Evolutionary conservation across 2,329 filamentous ascomycete species (phyloP).

Genomic region (Colletotrichum magnum): DNA sequence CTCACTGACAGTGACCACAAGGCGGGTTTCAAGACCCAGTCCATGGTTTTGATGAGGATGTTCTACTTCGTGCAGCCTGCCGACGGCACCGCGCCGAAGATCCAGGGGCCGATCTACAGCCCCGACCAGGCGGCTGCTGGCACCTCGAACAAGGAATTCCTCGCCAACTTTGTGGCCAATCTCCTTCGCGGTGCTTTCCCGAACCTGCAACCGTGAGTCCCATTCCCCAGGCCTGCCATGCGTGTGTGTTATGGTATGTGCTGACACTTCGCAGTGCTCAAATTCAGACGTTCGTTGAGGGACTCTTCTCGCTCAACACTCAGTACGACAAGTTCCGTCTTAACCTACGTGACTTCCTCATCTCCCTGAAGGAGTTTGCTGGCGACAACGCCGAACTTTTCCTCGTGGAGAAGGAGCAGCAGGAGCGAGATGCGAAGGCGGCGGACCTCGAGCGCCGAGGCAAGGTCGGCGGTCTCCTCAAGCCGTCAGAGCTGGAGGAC

Average conservation of each 20-base stretch:
- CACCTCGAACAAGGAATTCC: slow-evolving; percentile 91
- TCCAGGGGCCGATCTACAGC: slow-evolving; percentile 91
- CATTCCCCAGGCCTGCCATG: neutral
- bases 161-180: slow-evolving; percentile 88
- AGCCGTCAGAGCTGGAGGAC: slow-evolving; percentile 96
- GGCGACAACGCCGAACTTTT: slow-evolving; percentile 96
- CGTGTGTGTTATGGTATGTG: too few species aligned
- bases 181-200: slow-evolving; percentile 92
- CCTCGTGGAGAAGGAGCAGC: slow-evolving; percentile 94
- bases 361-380: slow-evolving; percentile 96
- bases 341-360: slow-evolving; percentile 95
- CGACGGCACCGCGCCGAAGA: slow-evolving; percentile 80
- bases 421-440: slow-evolving; percentile 85
- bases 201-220: slow-evolving; percentile 87
- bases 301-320: slow-evolving; percentile 88
- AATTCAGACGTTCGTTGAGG: slow-evolving; percentile 91
- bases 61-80: slow-evolving; percentile 92
- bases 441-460: slow-evolving; percentile 92
- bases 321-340: slow-evolving; percentile 96
- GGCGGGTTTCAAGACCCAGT: slow-evolving; percentile 98
- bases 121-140: slow-evolving; percentile 85
- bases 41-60: slow-evolving; percentile 92
- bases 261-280: slow-evolving; percentile 75
- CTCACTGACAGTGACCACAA: slow-evolving; percentile 98
- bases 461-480: slow-evolving; percentile 95